Conservation (phyloP, 164 flowering plant genomes). For the Vitis cinerea region DNA sequence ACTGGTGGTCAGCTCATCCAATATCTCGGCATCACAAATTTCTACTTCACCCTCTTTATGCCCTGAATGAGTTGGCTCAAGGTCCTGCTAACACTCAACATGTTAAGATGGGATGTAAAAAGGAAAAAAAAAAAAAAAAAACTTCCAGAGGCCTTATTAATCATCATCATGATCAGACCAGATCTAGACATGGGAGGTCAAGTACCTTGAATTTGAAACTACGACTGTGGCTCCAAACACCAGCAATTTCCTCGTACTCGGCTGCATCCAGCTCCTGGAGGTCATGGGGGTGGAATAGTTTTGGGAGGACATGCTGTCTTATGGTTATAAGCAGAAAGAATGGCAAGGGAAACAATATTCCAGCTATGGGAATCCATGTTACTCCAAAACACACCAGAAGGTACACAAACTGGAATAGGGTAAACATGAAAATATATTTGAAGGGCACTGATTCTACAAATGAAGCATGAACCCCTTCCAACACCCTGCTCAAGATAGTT, state of each 20-base stretch:
- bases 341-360: slow-evolving; percentile 44
- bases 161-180: background rate
- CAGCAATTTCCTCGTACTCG: slow-evolving; percentile 47
- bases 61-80: slow-evolving; percentile 1
- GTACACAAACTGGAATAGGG: slow-evolving; percentile 36
- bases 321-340: slow-evolving; percentile 44
- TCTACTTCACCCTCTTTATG: slow-evolving; percentile 12
- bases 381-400: slow-evolving; percentile 30
- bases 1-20: slow-evolving; percentile 40
- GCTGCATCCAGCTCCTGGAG: slow-evolving; percentile 47
- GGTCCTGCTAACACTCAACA: slow-evolving; percentile 8
- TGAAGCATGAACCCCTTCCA: slow-evolving; percentile 64
- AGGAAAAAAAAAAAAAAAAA: no score
- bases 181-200: background rate
- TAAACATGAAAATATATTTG: slow-evolving; percentile 34
- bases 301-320: slow-evolving; percentile 42
- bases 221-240: background rate
- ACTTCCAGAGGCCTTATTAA: background rate
- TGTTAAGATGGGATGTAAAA: no score
- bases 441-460: slow-evolving; percentile 66
- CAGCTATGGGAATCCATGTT: slow-evolving; percentile 46
- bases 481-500: slow-evolving; percentile 36
- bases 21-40: slow-evolving; percentile 25
- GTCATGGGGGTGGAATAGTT: slow-evolving; percentile 23
- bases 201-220: slow-evolving; percentile 16